A percentile compares a stretch with the other conserved stretches of the same genome.
phyloP scores from a whole-genome alignment of 495 filamentous ascomycete genomes.

The Aspergillus haitiensis region DNA sequence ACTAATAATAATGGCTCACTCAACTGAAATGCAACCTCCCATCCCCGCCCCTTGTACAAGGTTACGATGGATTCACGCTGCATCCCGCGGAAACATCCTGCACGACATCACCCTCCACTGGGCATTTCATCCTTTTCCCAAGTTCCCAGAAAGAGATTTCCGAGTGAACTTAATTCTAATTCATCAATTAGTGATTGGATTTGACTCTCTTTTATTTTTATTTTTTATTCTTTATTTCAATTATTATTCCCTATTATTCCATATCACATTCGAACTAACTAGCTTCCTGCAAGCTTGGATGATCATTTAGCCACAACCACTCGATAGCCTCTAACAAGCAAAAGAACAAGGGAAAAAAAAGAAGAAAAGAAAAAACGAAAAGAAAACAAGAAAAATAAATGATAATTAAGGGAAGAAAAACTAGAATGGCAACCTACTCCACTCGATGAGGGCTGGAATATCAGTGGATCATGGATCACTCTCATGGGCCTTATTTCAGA shows the following conservation, averaged over 20 bases:
- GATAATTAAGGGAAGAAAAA: constrained; percentile 10
- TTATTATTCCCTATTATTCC: neutral
- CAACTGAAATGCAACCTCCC: constrained; percentile 27
- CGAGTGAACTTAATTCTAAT: constrained; percentile 17
- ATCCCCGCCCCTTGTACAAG: constrained; percentile 25
- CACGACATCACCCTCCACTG: constrained; percentile 27
- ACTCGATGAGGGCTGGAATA: neutral
- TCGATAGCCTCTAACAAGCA: constrained; percentile 11
- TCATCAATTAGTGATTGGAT: constrained; percentile 20
- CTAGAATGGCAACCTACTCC: constrained; percentile 4
- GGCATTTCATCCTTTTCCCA: constrained; percentile 8
- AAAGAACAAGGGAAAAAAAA: constrained; percentile 13
- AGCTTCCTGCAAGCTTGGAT: constrained; percentile 28
- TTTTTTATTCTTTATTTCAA: too few species aligned
- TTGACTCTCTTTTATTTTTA: constrained; percentile 19
- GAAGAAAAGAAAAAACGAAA: constrained; percentile 4
- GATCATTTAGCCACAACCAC: constrained; percentile 33
- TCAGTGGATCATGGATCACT: constrained; percentile 2
- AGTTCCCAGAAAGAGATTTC: constrained; percentile 16
- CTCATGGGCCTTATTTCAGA: constrained; percentile 10
- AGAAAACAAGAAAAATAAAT: constrained; percentile 14
- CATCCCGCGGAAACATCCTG: constrained; percentile 29
- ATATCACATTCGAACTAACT: constrained; percentile 28
- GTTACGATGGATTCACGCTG: constrained; percentile 29
- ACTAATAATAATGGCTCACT: constrained; percentile 3